These are phyloP conservation scores for Medicago lupulina DNA, from an alignment of 306 rosid species.

Conservation along the genomic window DNA sequence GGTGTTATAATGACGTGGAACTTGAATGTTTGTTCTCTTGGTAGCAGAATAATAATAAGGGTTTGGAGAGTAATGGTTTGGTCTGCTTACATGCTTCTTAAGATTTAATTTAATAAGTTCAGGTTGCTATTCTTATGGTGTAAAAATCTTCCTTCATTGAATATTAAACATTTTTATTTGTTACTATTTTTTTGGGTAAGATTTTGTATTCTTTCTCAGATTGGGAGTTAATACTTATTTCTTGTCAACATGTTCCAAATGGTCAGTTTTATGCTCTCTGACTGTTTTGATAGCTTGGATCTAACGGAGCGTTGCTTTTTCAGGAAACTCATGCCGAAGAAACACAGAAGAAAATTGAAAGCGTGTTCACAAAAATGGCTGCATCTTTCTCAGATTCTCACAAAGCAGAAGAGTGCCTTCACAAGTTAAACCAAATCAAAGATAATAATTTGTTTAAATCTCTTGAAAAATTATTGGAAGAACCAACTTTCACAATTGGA, in stretches of 20 bases:
- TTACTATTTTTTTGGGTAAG: not conserved
- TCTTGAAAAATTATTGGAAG: constrained; percentile 69
- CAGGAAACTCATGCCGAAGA: constrained; percentile 82
- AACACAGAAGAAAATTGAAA: constrained; percentile 54
- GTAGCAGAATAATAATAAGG: not conserved
- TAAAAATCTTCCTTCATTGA: constrained; percentile 25
- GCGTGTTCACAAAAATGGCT: constrained; percentile 65
- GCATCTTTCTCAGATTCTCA: constrained; percentile 73
- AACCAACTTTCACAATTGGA: constrained; percentile 47
- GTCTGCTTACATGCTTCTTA: constrained; percentile 16
- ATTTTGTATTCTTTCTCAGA: not conserved
- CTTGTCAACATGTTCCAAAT: constrained; percentile 14
- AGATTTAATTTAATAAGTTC: constrained; percentile 30
- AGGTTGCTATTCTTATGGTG: constrained; percentile 3
- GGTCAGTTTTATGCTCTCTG: constrained; percentile 24
- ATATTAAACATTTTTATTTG: not conserved
- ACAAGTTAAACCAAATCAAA: constrained; percentile 70
- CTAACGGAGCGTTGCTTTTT: constrained; percentile 37
- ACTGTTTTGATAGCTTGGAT: constrained; percentile 37
- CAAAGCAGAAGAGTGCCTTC: constrained; percentile 77
- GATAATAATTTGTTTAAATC: constrained; percentile 69
- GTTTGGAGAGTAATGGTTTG: constrained; percentile 25
- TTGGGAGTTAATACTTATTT: constrained; percentile 13
- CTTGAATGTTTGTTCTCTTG: constrained; percentile 29
- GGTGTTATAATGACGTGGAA: not conserved